Percentiles rank a stretch among this genome's conserved stretches.
phyloP scores from a whole-genome alignment of 1,284 basidiomycete genomes.

The Meira miltonrushii region DNA sequence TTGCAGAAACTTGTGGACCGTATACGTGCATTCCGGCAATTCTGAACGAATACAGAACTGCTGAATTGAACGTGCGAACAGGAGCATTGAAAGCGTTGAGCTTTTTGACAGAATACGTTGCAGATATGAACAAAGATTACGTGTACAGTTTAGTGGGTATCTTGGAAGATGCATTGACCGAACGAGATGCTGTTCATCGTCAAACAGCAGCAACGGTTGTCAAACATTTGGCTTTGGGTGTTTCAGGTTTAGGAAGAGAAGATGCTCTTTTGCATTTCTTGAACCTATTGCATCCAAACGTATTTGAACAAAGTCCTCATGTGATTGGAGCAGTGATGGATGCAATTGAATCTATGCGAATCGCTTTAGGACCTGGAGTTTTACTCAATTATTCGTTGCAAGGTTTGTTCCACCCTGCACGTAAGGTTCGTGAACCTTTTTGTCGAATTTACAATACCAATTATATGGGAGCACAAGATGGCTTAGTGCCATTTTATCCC shows the following conservation, averaged over 20 bases:
- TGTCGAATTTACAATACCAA: constrained; percentile 72
- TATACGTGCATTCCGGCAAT: constrained; percentile 99
- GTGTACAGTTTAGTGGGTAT: constrained; percentile 94
- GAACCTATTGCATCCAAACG: constrained; percentile 98
- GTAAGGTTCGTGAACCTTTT: constrained; percentile 81
- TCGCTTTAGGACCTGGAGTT: constrained; percentile 88
- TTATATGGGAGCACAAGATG: constrained; percentile 77
- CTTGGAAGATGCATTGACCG: constrained; percentile 94
- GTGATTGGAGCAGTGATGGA: constrained; percentile 74
- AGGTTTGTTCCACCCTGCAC: constrained; percentile 63
- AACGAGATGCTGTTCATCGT: constrained; percentile 94
- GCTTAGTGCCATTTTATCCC: constrained; percentile 91
- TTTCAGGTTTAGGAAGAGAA: constrained; percentile 93
- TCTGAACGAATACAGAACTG: constrained; percentile 93
- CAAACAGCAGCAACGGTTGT: constrained; percentile 99
- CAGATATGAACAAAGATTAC: constrained; percentile 98
- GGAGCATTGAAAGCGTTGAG: constrained; percentile 97
- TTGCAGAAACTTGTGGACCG: constrained; percentile 89
- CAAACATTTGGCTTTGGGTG: constrained; percentile 93
- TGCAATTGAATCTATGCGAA: constrained; percentile 91
- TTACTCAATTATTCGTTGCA: constrained; percentile 69
- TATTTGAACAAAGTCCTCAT: constrained; percentile 96
- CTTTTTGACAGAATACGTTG: constrained; percentile 99
- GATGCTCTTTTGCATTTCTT: constrained; percentile 95
- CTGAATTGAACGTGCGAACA: constrained; percentile 95